Percentiles rank a stretch among this genome's conserved stretches.
These are phyloP conservation scores for Bifiguratus adelaidae DNA, from an alignment of 192 early-diverging fungal species.

Conservation along the genomic window DNA sequence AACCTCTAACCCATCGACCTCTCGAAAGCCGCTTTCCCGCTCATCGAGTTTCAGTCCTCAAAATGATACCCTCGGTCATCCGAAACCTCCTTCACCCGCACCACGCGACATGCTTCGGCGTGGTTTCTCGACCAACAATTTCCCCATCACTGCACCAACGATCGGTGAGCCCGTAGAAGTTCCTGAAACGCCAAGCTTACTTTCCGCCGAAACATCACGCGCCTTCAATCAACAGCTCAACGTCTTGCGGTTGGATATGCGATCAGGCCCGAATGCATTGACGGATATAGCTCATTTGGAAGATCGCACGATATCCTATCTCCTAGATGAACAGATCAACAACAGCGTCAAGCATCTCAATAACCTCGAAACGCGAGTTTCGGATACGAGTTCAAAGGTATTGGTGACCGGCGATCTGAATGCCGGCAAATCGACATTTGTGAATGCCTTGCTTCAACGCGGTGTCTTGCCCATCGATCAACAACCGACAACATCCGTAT, in stretches of 20 bases:
- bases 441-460: slow-evolving; percentile 87
- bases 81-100: no score
- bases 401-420: slow-evolving; percentile 97
- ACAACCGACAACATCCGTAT: slow-evolving; percentile 94
- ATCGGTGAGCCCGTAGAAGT: no score
- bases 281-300: slow-evolving; percentile 55
- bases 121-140: neutral
- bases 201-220: slow-evolving; percentile 3
- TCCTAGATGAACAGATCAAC: slow-evolving; percentile 56
- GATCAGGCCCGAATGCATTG: slow-evolving; percentile 49
- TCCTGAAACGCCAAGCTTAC: neutral
- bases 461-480: slow-evolving; percentile 92
- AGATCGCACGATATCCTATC: slow-evolving; percentile 55
- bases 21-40: neutral
- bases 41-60: slow-evolving; percentile 5
- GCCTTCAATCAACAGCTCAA: slow-evolving; percentile 28
- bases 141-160: neutral
- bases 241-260: slow-evolving; percentile 58
- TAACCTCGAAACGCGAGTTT: slow-evolving; percentile 74
- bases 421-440: slow-evolving; percentile 95
- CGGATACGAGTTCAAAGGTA: slow-evolving; percentile 87
- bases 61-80: neutral
- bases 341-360: slow-evolving; percentile 69
- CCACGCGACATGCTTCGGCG: neutral
- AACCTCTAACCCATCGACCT: no score